Evolutionary conservation across 2,329 filamentous ascomycete species (phyloP).

Genomic region (Diatrype stigma): DNA sequence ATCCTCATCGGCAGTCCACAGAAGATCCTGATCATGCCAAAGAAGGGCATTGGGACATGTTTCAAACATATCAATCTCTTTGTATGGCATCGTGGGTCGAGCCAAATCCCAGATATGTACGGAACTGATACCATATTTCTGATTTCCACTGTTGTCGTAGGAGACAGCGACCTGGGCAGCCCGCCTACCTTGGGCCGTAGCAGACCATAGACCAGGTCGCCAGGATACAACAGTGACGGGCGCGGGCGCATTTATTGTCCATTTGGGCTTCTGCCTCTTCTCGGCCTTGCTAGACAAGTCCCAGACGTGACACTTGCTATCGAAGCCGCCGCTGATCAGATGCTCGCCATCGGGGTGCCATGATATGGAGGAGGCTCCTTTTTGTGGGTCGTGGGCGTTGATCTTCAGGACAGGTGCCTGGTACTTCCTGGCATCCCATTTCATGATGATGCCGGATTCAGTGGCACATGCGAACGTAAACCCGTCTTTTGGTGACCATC

Average conservation of each 20-base stretch:
- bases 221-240: slow-evolving; percentile 57
- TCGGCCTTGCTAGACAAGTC: slow-evolving; percentile 57
- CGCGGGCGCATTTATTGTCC: slow-evolving; percentile 56
- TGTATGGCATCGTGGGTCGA: slow-evolving; percentile 62
- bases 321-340: slow-evolving; percentile 58
- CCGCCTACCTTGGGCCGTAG: slow-evolving; percentile 54
- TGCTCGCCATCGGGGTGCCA: slow-evolving; percentile 69
- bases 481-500: slow-evolving; percentile 60
- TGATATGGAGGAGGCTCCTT: slow-evolving; percentile 54
- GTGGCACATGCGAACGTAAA: slow-evolving; percentile 62
- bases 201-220: slow-evolving; percentile 64
- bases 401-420: slow-evolving; percentile 52
- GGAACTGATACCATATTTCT: slow-evolving; percentile 51
- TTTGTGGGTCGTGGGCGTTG: slow-evolving; percentile 52
- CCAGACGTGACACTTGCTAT: slow-evolving; percentile 62
- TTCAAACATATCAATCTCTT: slow-evolving; percentile 59
- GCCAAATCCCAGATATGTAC: slow-evolving; percentile 69
- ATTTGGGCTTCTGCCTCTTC: slow-evolving; percentile 61
- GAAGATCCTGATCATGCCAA: slow-evolving; percentile 61
- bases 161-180: slow-evolving; percentile 59
- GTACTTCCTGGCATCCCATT: slow-evolving; percentile 59
- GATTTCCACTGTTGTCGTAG: slow-evolving; percentile 53
- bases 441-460: slow-evolving; percentile 57
- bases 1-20: slow-evolving; percentile 63
- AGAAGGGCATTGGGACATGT: slow-evolving; percentile 53